A percentile compares a stretch with the other conserved stretches of the same genome.
Conservation (phyloP, 441 rosid species). For the Jatropha multifida region DNA sequence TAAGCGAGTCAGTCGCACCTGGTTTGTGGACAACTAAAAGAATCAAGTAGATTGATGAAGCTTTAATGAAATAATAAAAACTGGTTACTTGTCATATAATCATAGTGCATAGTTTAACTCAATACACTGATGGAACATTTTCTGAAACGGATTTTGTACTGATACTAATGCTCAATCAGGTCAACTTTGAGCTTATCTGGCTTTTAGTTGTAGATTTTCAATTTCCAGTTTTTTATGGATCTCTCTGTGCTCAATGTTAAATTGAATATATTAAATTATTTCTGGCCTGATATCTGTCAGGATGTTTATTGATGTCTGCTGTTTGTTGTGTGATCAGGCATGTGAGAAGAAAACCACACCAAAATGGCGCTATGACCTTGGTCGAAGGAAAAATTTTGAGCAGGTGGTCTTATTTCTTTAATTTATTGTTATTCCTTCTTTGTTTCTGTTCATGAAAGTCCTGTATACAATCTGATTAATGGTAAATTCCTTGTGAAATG, state of each 20-base stretch:
- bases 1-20: background rate
- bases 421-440: constrained; percentile 11
- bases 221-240: background rate
- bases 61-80: background rate
- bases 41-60: background rate
- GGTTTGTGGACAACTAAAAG: background rate
- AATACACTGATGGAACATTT: background rate
- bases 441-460: constrained; percentile 3
- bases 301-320: constrained; percentile 15
- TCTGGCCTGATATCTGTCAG: background rate
- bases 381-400: constrained; percentile 72
- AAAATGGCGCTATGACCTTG: constrained; percentile 87
- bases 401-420: constrained; percentile 47
- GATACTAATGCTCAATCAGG: background rate
- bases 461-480: background rate
- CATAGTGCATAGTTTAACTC: background rate
- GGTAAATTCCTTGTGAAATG: background rate
- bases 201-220: background rate
- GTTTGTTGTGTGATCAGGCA: constrained; percentile 48
- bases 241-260: background rate
- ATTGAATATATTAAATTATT: background rate
- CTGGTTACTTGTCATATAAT: background rate
- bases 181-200: background rate
- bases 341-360: constrained; percentile 82
- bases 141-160: too few relatives aligned